Conservation (phyloP, 495 filamentous ascomycete genomes). For the Xylaria venustula region DNA sequence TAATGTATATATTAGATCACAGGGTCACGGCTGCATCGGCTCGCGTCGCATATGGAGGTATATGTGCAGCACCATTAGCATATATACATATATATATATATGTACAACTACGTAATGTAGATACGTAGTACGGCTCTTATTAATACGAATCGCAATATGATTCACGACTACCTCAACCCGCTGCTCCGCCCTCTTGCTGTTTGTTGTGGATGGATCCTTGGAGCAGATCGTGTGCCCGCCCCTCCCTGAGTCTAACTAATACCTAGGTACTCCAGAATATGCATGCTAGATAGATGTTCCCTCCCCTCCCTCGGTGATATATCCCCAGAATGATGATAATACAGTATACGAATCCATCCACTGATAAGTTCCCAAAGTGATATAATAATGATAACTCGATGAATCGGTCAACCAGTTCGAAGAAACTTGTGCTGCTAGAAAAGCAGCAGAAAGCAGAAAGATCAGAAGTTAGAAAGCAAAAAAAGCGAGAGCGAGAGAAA, state of each 20-base stretch:
- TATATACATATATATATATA: too few species aligned
- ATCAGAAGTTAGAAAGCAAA: neutral
- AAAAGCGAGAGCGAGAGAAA: neutral
- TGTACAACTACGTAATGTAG: too few species aligned
- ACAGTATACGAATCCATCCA: neutral
- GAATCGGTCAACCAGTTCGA: neutral
- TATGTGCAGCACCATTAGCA: too few species aligned
- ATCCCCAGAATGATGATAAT: neutral
- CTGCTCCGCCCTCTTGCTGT: too few species aligned
- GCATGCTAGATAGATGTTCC: conserved; percentile 3
- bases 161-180: neutral
- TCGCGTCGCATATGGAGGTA: too few species aligned
- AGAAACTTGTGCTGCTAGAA: too few species aligned
- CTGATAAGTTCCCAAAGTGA: neutral
- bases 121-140: conserved; percentile 5
- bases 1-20: too few species aligned
- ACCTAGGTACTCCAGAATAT: conserved; percentile 13
- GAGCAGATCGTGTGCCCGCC: neutral
- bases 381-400: too few species aligned
- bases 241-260: neutral
- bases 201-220: neutral
- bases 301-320: conserved; percentile 10
- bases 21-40: too few species aligned
- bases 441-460: neutral
- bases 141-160: conserved; percentile 4